Percentiles rank a stretch among this genome's conserved stretches.
Conservation (phyloP, 768 basidiomycete genomes). For the Rhodotorula kratochvilovae region DNA sequence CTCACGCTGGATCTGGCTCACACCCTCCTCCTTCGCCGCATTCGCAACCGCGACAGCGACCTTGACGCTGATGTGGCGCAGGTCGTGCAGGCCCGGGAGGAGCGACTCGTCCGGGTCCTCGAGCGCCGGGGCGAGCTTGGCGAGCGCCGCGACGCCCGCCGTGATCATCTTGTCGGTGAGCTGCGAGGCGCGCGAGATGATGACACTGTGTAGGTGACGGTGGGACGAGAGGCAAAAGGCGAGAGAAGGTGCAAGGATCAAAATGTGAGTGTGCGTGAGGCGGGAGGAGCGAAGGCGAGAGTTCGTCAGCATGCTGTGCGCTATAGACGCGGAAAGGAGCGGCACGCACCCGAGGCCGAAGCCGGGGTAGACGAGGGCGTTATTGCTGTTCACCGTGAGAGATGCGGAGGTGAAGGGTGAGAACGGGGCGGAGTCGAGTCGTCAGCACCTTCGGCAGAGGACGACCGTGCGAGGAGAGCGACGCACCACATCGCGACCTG, state of each 20-base stretch:
- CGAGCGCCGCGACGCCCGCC: constrained; percentile 68
- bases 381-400: too few species aligned
- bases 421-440: not conserved
- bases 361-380: constrained; percentile 64
- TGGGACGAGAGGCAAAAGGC: too few species aligned
- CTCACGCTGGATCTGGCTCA: constrained; percentile 52
- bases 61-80: constrained; percentile 69
- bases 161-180: constrained; percentile 86
- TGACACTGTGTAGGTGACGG: constrained; percentile 54
- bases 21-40: constrained; percentile 69
- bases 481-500: constrained; percentile 22
- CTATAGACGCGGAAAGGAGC: too few species aligned
- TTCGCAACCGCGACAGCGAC: constrained; percentile 77
- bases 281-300: too few species aligned
- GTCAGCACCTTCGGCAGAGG: not conserved
- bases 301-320: too few species aligned
- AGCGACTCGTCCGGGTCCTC: constrained; percentile 65
- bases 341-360: constrained; percentile 67
- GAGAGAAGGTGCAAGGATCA: too few species aligned
- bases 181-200: constrained; percentile 60
- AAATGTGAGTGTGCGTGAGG: too few species aligned
- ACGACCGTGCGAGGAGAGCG: too few species aligned
- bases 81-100: constrained; percentile 70
- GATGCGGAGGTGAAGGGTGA: too few species aligned
- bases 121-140: constrained; percentile 68